phyloP scores from a whole-genome alignment of 1,139 yeast genomes.

The Groenewaldozyma auringiensis region DNA sequence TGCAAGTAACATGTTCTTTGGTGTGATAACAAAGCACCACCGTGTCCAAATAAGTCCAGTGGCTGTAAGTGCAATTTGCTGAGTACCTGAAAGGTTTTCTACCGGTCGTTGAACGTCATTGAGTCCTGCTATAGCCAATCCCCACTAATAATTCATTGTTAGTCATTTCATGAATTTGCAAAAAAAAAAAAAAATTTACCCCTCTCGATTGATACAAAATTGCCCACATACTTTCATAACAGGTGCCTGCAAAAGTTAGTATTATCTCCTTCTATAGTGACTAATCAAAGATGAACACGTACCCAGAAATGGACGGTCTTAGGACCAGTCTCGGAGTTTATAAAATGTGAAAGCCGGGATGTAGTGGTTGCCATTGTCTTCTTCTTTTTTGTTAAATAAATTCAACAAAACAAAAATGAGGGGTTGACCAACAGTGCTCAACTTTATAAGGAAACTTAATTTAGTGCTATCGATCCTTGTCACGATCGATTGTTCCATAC shows the following conservation, averaged over 20 bases:
- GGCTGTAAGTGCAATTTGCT: slow-evolving; percentile 79
- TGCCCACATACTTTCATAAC: slow-evolving; percentile 35
- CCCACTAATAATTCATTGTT: slow-evolving; percentile 48
- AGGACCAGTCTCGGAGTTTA: slow-evolving; percentile 90
- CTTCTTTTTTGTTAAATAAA: too few relatives aligned
- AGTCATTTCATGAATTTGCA: slow-evolving; percentile 25
- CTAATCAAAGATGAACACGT: slow-evolving; percentile 10
- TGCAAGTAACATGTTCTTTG: slow-evolving; percentile 80
- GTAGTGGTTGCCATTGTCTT: slow-evolving; percentile 17
- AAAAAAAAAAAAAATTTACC: neutral
- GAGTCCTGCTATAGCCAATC: slow-evolving; percentile 83
- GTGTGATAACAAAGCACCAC: slow-evolving; percentile 92
- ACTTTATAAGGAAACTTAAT: too few relatives aligned
- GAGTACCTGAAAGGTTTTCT: slow-evolving; percentile 85
- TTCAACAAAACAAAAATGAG: neutral
- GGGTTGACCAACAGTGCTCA: too few relatives aligned
- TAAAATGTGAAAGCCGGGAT: slow-evolving; percentile 51
- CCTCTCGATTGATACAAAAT: neutral
- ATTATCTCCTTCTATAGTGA: neutral
- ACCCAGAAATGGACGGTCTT: slow-evolving; percentile 94
- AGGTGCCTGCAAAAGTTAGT: slow-evolving; percentile 37
- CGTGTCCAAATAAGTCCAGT: slow-evolving; percentile 98
- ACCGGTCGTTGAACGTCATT: slow-evolving; percentile 85
- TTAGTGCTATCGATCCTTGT: too few relatives aligned
- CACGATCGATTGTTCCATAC: too few relatives aligned